Evolutionary conservation across 176 grass and related monocot species (phyloP).

Genomic region (Triticum monococcum): DNA sequence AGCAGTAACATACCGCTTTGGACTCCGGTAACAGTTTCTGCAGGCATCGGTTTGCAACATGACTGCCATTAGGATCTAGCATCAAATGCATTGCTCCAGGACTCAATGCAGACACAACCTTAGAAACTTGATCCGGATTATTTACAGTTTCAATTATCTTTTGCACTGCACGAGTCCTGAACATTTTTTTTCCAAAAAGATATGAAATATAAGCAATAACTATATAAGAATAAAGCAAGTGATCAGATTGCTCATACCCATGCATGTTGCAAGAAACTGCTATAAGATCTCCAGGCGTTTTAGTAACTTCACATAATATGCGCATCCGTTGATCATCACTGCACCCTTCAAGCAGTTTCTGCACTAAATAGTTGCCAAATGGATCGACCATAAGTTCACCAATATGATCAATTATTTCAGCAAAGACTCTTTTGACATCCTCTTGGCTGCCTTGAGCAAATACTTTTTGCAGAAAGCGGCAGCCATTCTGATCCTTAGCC

Average conservation of each 20-base stretch:
- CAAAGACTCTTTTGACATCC: slow-evolving; percentile 57
- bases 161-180: slow-evolving; percentile 77
- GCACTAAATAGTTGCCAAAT: slow-evolving; percentile 72
- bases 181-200: slow-evolving; percentile 10
- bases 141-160: slow-evolving; percentile 77
- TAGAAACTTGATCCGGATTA: slow-evolving; percentile 39
- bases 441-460: slow-evolving; percentile 56
- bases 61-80: slow-evolving; percentile 72
- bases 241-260: slow-evolving; percentile 62
- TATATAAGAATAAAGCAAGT: slow-evolving; percentile 6
- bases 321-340: slow-evolving; percentile 47
- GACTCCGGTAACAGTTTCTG: slow-evolving; percentile 56
- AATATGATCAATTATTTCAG: slow-evolving; percentile 65
- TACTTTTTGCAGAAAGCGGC: slow-evolving; percentile 60
- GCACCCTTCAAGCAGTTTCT: slow-evolving; percentile 69
- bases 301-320: slow-evolving; percentile 72
- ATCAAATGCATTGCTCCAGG: slow-evolving; percentile 56
- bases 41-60: slow-evolving; percentile 65
- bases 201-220: slow-evolving; percentile 23
- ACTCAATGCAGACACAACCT: slow-evolving; percentile 57
- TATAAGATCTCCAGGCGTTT: slow-evolving; percentile 49
- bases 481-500: slow-evolving; percentile 69
- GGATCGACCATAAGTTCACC: slow-evolving; percentile 73
- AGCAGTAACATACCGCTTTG: slow-evolving; percentile 44
- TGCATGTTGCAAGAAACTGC: slow-evolving; percentile 68